phyloP scores from a whole-genome alignment of 2,329 filamentous ascomycete species.

The Epichloe sibirici region DNA sequence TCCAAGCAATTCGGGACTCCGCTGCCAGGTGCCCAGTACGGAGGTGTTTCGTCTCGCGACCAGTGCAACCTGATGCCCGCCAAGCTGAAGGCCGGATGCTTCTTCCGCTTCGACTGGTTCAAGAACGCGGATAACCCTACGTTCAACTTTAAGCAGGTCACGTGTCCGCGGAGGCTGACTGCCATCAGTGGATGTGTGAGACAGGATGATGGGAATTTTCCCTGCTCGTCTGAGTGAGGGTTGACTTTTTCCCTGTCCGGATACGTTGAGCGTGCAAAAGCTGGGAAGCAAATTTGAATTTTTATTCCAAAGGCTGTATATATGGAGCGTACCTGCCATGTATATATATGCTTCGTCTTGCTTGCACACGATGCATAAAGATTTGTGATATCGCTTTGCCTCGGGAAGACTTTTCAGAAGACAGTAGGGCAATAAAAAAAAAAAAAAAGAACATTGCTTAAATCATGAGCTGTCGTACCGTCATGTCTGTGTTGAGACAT shows the following conservation, averaged over 20 bases:
- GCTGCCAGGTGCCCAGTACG: constrained; percentile 39
- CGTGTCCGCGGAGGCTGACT: constrained; percentile 38
- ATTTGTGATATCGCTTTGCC: too few relatives aligned
- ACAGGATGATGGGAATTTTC: constrained; percentile 19
- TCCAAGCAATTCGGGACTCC: constrained; percentile 30
- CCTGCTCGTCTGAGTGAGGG: constrained; percentile 8
- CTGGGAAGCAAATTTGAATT: too few relatives aligned
- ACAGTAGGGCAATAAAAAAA: background rate
- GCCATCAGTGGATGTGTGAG: constrained; percentile 25
- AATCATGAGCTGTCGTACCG: background rate
- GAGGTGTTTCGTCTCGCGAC: constrained; percentile 37
- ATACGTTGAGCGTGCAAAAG: too few relatives aligned
- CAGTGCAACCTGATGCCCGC: constrained; percentile 42
- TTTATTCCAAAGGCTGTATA: background rate
- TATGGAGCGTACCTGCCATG: background rate
- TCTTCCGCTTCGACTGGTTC: constrained; percentile 56
- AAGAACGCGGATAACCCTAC: constrained; percentile 43
- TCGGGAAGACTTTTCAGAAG: too few relatives aligned
- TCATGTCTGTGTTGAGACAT: background rate
- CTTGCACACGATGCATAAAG: background rate
- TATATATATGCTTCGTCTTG: background rate
- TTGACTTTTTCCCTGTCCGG: background rate
- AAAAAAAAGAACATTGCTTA: background rate
- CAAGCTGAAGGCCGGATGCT: constrained; percentile 43
- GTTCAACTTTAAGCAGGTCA: constrained; percentile 42